Percentiles rank a stretch among this genome's conserved stretches.
Evolutionary conservation across 1,284 basidiomycete genomes (phyloP).

Genomic region (Meripilus lineatus): DNA sequence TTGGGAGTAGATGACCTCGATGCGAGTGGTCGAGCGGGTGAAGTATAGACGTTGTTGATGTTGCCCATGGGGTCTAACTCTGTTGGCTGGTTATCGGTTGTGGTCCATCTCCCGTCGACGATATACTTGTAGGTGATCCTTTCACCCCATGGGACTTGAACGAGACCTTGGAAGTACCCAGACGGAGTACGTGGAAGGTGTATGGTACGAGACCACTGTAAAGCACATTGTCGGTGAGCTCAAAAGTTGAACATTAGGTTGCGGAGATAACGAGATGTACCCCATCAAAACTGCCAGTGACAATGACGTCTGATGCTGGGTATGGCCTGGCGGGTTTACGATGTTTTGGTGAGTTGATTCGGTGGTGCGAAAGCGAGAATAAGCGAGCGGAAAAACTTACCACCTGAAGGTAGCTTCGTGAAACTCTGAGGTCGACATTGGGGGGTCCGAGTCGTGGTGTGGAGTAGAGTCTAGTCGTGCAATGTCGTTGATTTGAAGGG

Average conservation of each 20-base stretch:
- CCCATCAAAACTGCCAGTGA: slow-evolving; percentile 75
- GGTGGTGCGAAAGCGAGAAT: too few species aligned
- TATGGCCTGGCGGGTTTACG: slow-evolving; percentile 61
- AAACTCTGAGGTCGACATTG: slow-evolving; percentile 14
- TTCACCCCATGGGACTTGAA: slow-evolving; percentile 57
- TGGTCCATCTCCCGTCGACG: slow-evolving; percentile 69
- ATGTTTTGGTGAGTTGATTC: too few species aligned
- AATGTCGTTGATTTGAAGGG: too few species aligned
- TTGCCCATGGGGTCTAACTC: slow-evolving; percentile 61
- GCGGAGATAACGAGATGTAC: slow-evolving; percentile 51
- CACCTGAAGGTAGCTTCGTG: slow-evolving; percentile 41
- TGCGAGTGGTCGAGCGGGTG: slow-evolving; percentile 41
- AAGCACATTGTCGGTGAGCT: background rate
- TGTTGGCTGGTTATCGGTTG: slow-evolving; percentile 51
- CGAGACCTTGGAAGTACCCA: slow-evolving; percentile 55
- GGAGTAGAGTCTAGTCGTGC: too few species aligned
- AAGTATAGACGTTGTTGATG: slow-evolving; percentile 67
- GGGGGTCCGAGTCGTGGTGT: too few species aligned
- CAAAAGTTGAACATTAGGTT: background rate
- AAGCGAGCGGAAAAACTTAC: too few species aligned
- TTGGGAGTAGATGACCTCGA: slow-evolving; percentile 10
- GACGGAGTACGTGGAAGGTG: slow-evolving; percentile 45
- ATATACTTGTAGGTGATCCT: slow-evolving; percentile 74
- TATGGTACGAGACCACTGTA: slow-evolving; percentile 62
- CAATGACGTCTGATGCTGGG: slow-evolving; percentile 53